These are phyloP conservation scores for Carnegiea gigantea DNA, from an alignment of 179 eudicot genomes.

Conservation along the genomic window DNA sequence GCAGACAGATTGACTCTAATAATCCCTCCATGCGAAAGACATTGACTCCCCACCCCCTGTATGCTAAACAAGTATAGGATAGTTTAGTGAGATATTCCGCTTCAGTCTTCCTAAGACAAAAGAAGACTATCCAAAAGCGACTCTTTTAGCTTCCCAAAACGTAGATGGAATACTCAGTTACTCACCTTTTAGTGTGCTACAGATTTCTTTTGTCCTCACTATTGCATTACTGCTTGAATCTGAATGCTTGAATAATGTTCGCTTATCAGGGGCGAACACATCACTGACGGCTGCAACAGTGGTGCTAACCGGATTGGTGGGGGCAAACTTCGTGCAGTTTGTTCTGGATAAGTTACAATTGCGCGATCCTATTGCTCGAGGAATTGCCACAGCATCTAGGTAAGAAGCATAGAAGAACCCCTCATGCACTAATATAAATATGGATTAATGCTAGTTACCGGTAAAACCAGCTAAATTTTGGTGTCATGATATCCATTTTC, in stretches of 20 bases:
- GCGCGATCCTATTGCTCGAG: conserved; percentile 95
- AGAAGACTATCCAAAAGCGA: too few relatives aligned
- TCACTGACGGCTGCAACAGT: conserved; percentile 96
- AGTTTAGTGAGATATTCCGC: background rate
- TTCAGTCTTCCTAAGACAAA: too few relatives aligned
- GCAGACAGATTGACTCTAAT: too few relatives aligned
- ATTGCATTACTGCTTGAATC: background rate
- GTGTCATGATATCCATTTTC: background rate
- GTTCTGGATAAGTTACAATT: conserved; percentile 76
- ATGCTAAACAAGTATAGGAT: background rate
- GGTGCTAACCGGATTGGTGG: conserved; percentile 93
- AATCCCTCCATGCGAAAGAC: too few relatives aligned
- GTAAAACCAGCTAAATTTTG: background rate
- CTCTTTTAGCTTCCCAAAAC: background rate
- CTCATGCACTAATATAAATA: background rate
- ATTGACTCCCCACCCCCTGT: too few relatives aligned
- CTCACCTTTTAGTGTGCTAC: too few relatives aligned
- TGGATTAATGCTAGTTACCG: too few relatives aligned
- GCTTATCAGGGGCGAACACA: conserved; percentile 69
- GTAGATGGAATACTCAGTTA: too few relatives aligned
- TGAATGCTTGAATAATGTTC: background rate
- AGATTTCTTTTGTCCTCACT: background rate
- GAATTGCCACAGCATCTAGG: conserved; percentile 99
- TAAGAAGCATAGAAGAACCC: conserved; percentile 21
- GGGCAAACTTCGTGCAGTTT: conserved; percentile 94